These are phyloP conservation scores for Sinapis alba DNA, from an alignment of 441 rosid genomes.

Conservation along the genomic window DNA sequence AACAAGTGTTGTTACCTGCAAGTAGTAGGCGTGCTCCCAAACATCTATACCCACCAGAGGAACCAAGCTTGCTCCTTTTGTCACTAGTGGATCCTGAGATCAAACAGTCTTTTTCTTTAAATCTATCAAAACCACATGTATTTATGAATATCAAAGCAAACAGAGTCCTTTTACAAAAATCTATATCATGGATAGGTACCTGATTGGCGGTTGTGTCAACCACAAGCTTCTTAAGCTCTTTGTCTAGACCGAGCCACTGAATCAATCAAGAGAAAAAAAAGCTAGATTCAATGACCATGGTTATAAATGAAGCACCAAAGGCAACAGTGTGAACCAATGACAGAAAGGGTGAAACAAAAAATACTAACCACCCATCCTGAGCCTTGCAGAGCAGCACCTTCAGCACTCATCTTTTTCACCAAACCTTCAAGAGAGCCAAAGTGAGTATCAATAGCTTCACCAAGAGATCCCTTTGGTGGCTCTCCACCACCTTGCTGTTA, in stretches of 20 bases:
- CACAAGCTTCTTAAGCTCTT: constrained; percentile 79
- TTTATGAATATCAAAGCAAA: not conserved
- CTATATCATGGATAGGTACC: constrained; percentile 44
- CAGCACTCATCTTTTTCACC: constrained; percentile 74
- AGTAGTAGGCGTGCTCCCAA: constrained; percentile 99
- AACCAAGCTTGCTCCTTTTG: constrained; percentile 73
- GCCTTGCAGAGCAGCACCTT: constrained; percentile 97
- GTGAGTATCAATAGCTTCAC: constrained; percentile 72
- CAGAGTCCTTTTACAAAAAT: not conserved
- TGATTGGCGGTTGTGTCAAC: constrained; percentile 94
- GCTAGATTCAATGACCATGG: not conserved
- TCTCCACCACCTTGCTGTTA: constrained; percentile 96
- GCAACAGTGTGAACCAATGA: not conserved
- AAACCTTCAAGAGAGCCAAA: constrained; percentile 82
- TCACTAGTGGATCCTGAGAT: constrained; percentile 83
- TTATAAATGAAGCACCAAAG: not conserved
- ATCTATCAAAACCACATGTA: not conserved
- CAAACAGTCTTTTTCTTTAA: not conserved
- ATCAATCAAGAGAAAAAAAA: constrained; percentile 6
- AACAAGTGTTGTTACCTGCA: constrained; percentile 62
- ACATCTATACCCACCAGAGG: constrained; percentile 96
- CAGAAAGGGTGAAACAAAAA: not conserved
- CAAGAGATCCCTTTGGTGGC: constrained; percentile 76
- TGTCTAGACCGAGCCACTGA: constrained; percentile 95
- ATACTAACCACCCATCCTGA: constrained; percentile 98